Evolutionary conservation across 83 land plant species (phyloP).

Genomic region (Diphasiastrum complanatum): DNA sequence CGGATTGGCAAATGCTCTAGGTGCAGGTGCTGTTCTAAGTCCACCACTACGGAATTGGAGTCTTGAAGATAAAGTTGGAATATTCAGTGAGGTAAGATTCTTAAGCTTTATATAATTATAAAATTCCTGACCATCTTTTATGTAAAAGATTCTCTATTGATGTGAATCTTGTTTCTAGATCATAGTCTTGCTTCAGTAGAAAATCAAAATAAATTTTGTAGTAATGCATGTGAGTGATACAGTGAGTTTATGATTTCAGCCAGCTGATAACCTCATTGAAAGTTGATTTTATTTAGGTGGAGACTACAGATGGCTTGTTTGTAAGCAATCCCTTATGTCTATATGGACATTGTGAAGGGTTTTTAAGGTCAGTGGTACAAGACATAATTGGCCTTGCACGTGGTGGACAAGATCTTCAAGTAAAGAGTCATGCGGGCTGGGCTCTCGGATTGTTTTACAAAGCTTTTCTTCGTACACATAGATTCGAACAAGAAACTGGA

Average conservation of each 20-base stretch:
- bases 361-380: conserved; percentile 41
- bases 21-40: conserved; percentile 49
- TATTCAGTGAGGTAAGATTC: neutral
- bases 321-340: conserved; percentile 45
- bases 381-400: conserved; percentile 58
- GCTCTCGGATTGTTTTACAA: conserved; percentile 50
- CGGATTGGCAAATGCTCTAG: conserved; percentile 56
- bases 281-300: neutral
- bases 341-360: conserved; percentile 33
- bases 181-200: too few species aligned
- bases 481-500: neutral
- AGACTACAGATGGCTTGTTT: conserved; percentile 37
- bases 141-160: too few species aligned
- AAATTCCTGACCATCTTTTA: too few species aligned
- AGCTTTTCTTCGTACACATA: conserved; percentile 2
- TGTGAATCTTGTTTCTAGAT: too few species aligned
- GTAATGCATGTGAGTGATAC: too few species aligned
- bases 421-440: conserved; percentile 51
- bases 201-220: too few species aligned
- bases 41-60: neutral
- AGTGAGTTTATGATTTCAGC: neutral
- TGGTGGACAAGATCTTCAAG: conserved; percentile 37
- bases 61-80: neutral
- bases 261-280: neutral
- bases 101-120: neutral